Percentiles rank a stretch among this genome's conserved stretches.
These are phyloP conservation scores for Phylloporus rhodoxanthus DNA, from an alignment of 768 basidiomycete genomes.

Conservation along the genomic window DNA sequence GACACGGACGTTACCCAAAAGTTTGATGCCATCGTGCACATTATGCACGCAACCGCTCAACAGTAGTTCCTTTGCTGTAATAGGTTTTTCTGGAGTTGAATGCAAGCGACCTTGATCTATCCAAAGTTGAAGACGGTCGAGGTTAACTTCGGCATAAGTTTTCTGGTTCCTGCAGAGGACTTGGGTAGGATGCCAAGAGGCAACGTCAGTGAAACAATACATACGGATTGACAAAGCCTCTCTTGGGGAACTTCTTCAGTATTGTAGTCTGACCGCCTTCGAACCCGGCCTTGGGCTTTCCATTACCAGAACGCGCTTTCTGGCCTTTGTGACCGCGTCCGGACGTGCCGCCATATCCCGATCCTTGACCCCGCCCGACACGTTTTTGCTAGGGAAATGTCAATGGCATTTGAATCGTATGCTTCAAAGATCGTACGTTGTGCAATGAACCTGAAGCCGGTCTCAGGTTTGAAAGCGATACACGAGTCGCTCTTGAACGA, in stretches of 20 bases:
- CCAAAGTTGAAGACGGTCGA: conserved; percentile 87
- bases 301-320: conserved; percentile 85
- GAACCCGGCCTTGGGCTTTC: conserved; percentile 76
- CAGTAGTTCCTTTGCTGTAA: conserved; percentile 83
- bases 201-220: conserved; percentile 26
- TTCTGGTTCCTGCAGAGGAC: conserved; percentile 56
- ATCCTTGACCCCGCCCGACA: conserved; percentile 89
- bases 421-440: conserved; percentile 40
- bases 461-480: conserved; percentile 65
- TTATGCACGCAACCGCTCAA: conserved; percentile 84
- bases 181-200: background rate
- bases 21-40: conserved; percentile 85
- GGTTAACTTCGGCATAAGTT: conserved; percentile 76
- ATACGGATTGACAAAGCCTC: conserved; percentile 89
- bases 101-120: conserved; percentile 77
- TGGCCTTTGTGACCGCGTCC: conserved; percentile 95
- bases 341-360: conserved; percentile 86
- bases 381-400: conserved; percentile 72
- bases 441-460: conserved; percentile 69
- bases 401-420: background rate
- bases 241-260: conserved; percentile 85
- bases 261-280: conserved; percentile 98
- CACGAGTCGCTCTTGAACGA: conserved; percentile 32
- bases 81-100: conserved; percentile 73
- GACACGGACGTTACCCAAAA: conserved; percentile 70